Evolutionary conservation across 192 early-diverging fungal species (phyloP).

Genomic region (Podila verticillata): DNA sequence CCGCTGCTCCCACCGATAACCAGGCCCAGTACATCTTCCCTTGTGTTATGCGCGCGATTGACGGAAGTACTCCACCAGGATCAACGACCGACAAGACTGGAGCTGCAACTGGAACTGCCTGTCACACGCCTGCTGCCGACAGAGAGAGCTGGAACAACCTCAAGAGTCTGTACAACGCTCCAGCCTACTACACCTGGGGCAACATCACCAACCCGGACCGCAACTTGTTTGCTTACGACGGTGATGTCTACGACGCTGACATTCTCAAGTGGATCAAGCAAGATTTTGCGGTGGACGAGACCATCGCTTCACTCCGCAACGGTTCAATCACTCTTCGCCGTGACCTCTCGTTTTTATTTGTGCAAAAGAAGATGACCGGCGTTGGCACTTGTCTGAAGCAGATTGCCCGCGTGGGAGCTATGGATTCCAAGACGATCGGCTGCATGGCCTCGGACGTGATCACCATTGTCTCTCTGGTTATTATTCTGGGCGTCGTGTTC

Average conservation of each 20-base stretch:
- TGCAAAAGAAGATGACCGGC: slow-evolving; percentile 45
- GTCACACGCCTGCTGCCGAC: slow-evolving; percentile 62
- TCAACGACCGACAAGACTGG: slow-evolving; percentile 54
- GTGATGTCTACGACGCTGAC: slow-evolving; percentile 46
- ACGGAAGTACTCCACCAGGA: slow-evolving; percentile 52
- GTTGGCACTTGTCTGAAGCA: slow-evolving; percentile 78
- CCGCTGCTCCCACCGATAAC: slow-evolving; percentile 31
- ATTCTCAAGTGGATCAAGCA: slow-evolving; percentile 42
- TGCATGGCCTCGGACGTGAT: slow-evolving; percentile 84
- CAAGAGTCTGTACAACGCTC: slow-evolving; percentile 57
- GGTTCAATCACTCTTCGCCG: slow-evolving; percentile 47
- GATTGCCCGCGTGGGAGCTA: slow-evolving; percentile 74
- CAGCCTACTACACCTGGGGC: slow-evolving; percentile 67
- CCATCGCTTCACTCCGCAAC: slow-evolving; percentile 52
- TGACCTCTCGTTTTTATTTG: slow-evolving; percentile 44
- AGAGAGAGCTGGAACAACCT: slow-evolving; percentile 56
- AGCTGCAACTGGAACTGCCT: slow-evolving; percentile 62
- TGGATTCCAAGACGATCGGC: slow-evolving; percentile 81
- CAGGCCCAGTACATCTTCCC: slow-evolving; percentile 64
- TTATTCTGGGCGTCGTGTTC: slow-evolving; percentile 71
- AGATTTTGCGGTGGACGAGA: slow-evolving; percentile 20
- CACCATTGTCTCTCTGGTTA: slow-evolving; percentile 76
- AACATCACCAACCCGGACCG: slow-evolving; percentile 57
- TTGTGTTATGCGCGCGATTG: slow-evolving; percentile 63
- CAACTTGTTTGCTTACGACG: slow-evolving; percentile 52